phyloP scores from a whole-genome alignment of 768 basidiomycete genomes.

The Tricholoma flavovirens region DNA sequence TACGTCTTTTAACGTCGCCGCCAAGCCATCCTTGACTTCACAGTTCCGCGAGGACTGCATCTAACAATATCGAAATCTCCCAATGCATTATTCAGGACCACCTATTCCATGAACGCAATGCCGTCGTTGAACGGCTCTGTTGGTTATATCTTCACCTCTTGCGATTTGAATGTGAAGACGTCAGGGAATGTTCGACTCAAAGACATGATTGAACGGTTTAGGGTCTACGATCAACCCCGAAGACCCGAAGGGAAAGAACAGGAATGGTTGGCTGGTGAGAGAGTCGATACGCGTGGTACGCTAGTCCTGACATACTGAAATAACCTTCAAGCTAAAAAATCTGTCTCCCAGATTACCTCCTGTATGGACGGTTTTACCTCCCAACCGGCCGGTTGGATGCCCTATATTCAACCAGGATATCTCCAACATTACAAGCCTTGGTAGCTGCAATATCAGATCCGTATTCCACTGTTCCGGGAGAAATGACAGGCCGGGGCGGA shows the following conservation, averaged over 20 bases:
- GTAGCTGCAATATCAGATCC: slow-evolving; percentile 86
- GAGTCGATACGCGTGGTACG: slow-evolving; percentile 72
- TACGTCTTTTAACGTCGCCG: slow-evolving; percentile 6
- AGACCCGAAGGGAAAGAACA: slow-evolving; percentile 74
- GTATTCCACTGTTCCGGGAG: slow-evolving; percentile 41
- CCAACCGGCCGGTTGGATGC: slow-evolving; percentile 88
- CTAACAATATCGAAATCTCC: slow-evolving; percentile 84
- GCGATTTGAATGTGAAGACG: slow-evolving; percentile 64
- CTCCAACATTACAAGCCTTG: slow-evolving; percentile 73
- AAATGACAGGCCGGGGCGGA: slow-evolving; percentile 38
- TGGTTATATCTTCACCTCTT: slow-evolving; percentile 91
- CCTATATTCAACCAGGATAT: slow-evolving; percentile 76
- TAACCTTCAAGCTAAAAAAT: slow-evolving; percentile 10
- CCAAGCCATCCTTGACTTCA: slow-evolving; percentile 87
- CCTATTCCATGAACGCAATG: slow-evolving; percentile 89
- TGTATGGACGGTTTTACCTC: slow-evolving; percentile 89
- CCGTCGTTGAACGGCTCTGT: slow-evolving; percentile 90
- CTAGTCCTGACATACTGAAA: slow-evolving; percentile 9
- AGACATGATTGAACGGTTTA: slow-evolving; percentile 86
- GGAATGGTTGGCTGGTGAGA: slow-evolving; percentile 76
- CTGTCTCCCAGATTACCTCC: slow-evolving; percentile 67
- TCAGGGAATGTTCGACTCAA: slow-evolving; percentile 76
- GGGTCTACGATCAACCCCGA: slow-evolving; percentile 74
- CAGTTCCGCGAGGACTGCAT: slow-evolving; percentile 74
- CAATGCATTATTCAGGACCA: slow-evolving; percentile 82